Evolutionary conservation across 2,329 filamentous ascomycete species (phyloP), one percentile per base, ranked within the genome.

Genomic region (Monilinia vaccinii-corymbosi): DNA sequence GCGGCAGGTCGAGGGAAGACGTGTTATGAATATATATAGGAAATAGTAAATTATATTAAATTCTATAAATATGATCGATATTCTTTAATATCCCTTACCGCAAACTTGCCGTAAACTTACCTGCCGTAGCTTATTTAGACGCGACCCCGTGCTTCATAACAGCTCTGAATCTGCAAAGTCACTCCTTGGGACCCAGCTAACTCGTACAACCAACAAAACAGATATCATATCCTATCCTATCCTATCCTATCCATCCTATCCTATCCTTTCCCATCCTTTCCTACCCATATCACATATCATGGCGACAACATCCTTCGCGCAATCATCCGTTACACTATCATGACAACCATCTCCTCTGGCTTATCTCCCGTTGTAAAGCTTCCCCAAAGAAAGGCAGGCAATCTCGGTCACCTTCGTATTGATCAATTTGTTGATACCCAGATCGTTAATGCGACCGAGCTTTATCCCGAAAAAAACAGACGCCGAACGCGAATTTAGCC

Each of bases 261-360:
- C n/a, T n/a, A n/a, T n/a, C n/a, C n/a, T n/a, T n/a, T n/a, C n/a
- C n/a, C n/a, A n/a, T n/a, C n/a, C n/a, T n/a, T n/a, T n/a, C n/a
- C n/a, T n/a, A n/a, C n/a, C n/a, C 51, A 47, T 58, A 52, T 47
- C 51, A 58, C 56, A 64, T 55, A 64, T 51, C 44, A 69, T 69
- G 68, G 66, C 64, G 64, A 67, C 62, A 65, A 52, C 57, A 36
- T 63, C 63, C 52, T 42, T 52, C 62, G 31, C 34, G 57, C 58
- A 50, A 42, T 56, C 48, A n/a, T n/a, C n/a, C n/a, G n/a, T n/a
- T n/a, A n/a, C n/a, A 52, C 60, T 60, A 67, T 58, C 31, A 70
- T 71, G 66, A 68, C 66, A 63, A 67, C 68, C 62, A 65, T 64
- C 40, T 63, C 68, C 62, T 56, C 59, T 51, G 56, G 59, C 51